Conservation (phyloP, 2,329 filamentous ascomycete species). For the Dothideomycetidae sp. region DNA sequence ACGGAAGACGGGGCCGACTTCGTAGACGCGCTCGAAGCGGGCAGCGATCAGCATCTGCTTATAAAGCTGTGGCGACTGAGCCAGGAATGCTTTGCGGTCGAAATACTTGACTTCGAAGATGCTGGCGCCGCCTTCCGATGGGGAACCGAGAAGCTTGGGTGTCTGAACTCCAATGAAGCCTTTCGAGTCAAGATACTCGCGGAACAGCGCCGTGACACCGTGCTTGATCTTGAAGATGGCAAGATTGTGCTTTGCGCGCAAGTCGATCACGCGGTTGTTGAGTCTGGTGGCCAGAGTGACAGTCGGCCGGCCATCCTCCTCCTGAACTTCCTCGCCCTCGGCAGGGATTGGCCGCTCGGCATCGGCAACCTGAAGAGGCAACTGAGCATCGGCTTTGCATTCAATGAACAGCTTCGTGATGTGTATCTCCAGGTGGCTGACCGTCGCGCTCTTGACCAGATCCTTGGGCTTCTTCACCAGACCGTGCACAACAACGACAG, state of each 20-base stretch:
- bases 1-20: slow-evolving; percentile 68
- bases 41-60: slow-evolving; percentile 78
- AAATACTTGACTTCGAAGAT: slow-evolving; percentile 90
- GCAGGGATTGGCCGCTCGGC: slow-evolving; percentile 36
- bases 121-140: slow-evolving; percentile 83
- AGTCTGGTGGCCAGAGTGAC: slow-evolving; percentile 74
- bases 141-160: slow-evolving; percentile 75
- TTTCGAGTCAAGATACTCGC: slow-evolving; percentile 60
- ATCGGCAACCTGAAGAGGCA: slow-evolving; percentile 46
- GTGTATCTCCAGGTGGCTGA: slow-evolving; percentile 73
- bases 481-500: slow-evolving; percentile 69
- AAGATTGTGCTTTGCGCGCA: slow-evolving; percentile 80
- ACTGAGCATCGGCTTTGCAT: slow-evolving; percentile 44
- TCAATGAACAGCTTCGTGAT: slow-evolving; percentile 73
- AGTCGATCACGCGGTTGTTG: slow-evolving; percentile 85
- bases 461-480: slow-evolving; percentile 68
- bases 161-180: slow-evolving; percentile 77
- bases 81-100: slow-evolving; percentile 63
- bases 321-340: slow-evolving; percentile 36
- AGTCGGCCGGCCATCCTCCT: slow-evolving; percentile 45
- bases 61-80: slow-evolving; percentile 73
- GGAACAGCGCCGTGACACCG: slow-evolving; percentile 56
- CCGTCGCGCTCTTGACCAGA: slow-evolving; percentile 73
- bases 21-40: slow-evolving; percentile 62
- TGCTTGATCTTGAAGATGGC: slow-evolving; percentile 63